Base-by-base conservation (phyloP, 1,139 yeast species). In the Lodderomyces margitis region DNA sequence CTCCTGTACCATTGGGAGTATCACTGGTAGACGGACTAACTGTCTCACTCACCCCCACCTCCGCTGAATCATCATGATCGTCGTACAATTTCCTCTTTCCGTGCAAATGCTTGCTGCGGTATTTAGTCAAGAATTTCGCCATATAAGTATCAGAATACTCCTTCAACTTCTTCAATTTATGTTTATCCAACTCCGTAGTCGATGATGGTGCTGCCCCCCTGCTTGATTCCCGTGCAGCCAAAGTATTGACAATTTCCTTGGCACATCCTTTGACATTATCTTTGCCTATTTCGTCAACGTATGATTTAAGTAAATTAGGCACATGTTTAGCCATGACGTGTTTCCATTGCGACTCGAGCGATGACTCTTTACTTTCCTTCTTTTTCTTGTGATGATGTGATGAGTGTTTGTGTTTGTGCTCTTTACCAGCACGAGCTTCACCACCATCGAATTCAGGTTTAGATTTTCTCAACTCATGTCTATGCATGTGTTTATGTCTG, bases 211-310 rank as follows among this genome's bases (percentile, higher is more conserved):
- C 74, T 11, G 12, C 30, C 8, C 19, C 20, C 42, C 75, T 66
- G 51, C 75, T 75, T 46, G 74, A 46, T 58, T 89, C 96, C 57
- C 88, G 88, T 5, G 71, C 68, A 0, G 81, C 78, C 39, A 89
- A 66, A 1, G 66, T 65, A 46, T 78, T 75, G 2, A 83, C 87
- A 46, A 88, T 76, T 40, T 89, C 96, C 49, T 81, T 77, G 1
- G 96, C 87, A 59, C 92, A 85, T 27, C 76, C 75, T 62, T 89
- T 92, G 41, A 88, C 59, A 43, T 80, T 74, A 4, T 86, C 95
- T 46, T 80, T 80, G 2, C 89, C 92, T 19, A 91, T 70, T 43
- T 79, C 80, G 2, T 68, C 59, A 49, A 80, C 84, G 58, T 83
- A 81, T 51, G 78, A 78, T 50, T 82, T 81, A 40, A 91, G 71